Evolutionary conservation across 345 rosid genomes (phyloP), one percentile per base, ranked within the genome.

Genomic region (Iberis pinnata): DNA sequence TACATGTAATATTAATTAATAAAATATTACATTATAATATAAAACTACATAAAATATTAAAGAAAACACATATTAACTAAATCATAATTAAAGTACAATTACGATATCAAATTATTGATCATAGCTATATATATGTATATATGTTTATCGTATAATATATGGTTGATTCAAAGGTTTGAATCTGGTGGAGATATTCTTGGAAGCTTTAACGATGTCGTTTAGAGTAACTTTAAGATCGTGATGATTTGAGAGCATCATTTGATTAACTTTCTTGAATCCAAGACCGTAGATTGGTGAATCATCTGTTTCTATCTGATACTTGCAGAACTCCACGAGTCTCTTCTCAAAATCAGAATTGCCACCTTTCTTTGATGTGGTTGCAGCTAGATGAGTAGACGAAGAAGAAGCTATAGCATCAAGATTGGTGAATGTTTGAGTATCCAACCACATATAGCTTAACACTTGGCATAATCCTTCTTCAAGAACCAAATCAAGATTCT

Each of bases 391-490:
- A 33, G 45, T 18, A 7, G 52, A 65, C 22, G 90, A 39, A 18
- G 64, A 68, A 18, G 90, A 12, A 14, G 67, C 41, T 9, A 16
- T 12, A 0, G 35, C 22, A 38, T 54, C 55, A 25, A 1, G 43
- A n/a, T 43, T 0, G 18, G 51, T 29, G 45, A 59, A 67, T 6
- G 74, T 82, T 75, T 85, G 73, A 0, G 78, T 49, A 27, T 77
- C 82, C 43, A 92, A 67, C 98, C 98, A 92, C 94, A 80, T 73
- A 73, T 88, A 88, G 15, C 83, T 95, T 25, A 92, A 22, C 49
- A 92, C 94, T 73, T 88, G 98, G 50, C 98, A 92, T 58, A 92
- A 72, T 18, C 98, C 98, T 76, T 88, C 96, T 72, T 92, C 98
- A 12, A 84, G 74, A 38, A 83, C 82, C 3, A 78, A 80, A 17